A percentile compares a stretch with the other conserved stretches of the same genome.
Conservation (phyloP, 139 green algal species). For the Coelastrella sp. region DNA sequence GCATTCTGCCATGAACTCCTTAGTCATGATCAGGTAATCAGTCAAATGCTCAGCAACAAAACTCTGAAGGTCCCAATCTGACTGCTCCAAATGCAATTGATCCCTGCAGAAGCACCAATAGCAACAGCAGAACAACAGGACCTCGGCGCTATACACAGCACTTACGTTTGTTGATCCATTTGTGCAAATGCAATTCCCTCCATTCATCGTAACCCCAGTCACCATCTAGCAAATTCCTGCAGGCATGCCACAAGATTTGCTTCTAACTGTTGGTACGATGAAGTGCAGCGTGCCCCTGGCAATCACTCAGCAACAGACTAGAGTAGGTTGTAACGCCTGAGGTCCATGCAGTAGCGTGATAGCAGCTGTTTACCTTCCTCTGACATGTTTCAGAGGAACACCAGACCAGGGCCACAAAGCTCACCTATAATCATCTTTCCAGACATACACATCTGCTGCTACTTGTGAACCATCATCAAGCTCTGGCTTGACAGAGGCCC, state of each 20-base stretch:
- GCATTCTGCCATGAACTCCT: constrained; percentile 48
- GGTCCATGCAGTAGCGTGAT: too few species aligned
- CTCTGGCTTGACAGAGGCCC: constrained; percentile 32
- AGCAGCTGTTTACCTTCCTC: too few species aligned
- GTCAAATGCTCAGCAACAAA: constrained; percentile 46
- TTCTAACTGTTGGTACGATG: neutral
- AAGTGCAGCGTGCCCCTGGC: too few species aligned
- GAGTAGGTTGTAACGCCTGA: too few species aligned
- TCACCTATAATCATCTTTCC: constrained; percentile 68
- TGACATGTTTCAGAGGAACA: too few species aligned
- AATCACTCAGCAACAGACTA: too few species aligned
- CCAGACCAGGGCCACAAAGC: too few species aligned
- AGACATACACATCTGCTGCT: constrained; percentile 75
- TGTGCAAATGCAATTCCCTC: constrained; percentile 51
- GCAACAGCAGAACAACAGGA: neutral
- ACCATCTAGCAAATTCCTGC: constrained; percentile 50
- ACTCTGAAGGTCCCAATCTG: constrained; percentile 40
- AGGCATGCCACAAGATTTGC: neutral
- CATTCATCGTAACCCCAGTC: constrained; percentile 76
- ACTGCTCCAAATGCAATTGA: constrained; percentile 39
- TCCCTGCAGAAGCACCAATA: constrained; percentile 34
- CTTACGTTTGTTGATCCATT: constrained; percentile 54
- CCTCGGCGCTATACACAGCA: neutral
- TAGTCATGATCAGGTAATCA: constrained; percentile 48
- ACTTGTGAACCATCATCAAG: constrained; percentile 50